A percentile compares a stretch with the other conserved stretches of the same genome.
phyloP scores from a whole-genome alignment of 805 yeast species.

The Saturnispora besseyi region DNA sequence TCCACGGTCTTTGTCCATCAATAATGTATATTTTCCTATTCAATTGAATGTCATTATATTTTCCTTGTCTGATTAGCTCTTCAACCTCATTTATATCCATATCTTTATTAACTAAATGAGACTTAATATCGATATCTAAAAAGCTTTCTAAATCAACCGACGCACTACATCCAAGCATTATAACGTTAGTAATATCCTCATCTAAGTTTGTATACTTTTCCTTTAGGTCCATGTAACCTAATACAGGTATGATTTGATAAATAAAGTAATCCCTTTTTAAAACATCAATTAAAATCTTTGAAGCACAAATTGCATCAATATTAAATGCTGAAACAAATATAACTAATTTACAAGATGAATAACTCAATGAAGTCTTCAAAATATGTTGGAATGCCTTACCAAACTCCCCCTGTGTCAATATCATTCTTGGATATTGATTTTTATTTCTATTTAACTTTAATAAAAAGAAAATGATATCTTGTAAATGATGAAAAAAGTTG shows the following conservation, averaged over 20 bases:
- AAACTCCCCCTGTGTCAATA: conserved; percentile 62
- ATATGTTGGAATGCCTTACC: conserved; percentile 59
- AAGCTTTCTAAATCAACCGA: conserved; percentile 76
- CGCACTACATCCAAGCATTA: conserved; percentile 90
- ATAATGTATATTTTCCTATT: conserved; percentile 66
- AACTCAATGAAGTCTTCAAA: conserved; percentile 66
- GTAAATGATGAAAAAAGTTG: not conserved
- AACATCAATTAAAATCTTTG: conserved; percentile 61
- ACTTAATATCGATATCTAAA: conserved; percentile 52
- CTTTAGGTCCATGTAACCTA: conserved; percentile 77
- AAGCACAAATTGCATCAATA: conserved; percentile 87
- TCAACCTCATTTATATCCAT: not conserved
- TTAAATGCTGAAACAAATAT: conserved; percentile 84
- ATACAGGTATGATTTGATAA: conserved; percentile 84
- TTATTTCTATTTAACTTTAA: not conserved
- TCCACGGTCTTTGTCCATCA: conserved; percentile 97
- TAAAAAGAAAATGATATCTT: not conserved
- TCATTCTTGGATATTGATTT: conserved; percentile 38
- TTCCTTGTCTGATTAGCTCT: not conserved
- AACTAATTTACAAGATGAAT: conserved; percentile 84
- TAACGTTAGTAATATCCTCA: conserved; percentile 62
- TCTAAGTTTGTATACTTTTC: conserved; percentile 57
- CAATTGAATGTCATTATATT: conserved; percentile 21
- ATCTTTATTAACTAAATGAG: conserved; percentile 32
- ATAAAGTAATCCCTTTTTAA: conserved; percentile 78